Conservation (phyloP, 2,329 filamentous ascomycete genomes). For the Ramichloridium luteum region DNA sequence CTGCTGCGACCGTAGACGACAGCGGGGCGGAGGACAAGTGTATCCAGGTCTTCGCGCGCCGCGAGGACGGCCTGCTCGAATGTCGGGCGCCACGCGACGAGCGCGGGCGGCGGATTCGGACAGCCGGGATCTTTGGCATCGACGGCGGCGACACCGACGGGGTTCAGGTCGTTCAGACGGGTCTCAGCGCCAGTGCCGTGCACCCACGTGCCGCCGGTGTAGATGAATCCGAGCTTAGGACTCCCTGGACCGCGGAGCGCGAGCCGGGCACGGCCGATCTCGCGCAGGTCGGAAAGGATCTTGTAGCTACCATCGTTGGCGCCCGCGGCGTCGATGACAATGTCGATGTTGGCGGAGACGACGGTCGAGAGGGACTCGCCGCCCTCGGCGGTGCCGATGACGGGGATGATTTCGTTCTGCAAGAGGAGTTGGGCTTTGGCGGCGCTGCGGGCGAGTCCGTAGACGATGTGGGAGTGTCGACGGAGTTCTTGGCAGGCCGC, state of each 20-base stretch:
- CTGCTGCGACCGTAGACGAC: conserved; percentile 1
- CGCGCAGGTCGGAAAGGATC: conserved; percentile 1
- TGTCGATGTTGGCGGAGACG: conserved; percentile 3
- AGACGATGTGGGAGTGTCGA: conserved; percentile 3
- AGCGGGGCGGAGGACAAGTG: neutral
- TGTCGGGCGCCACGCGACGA: conserved; percentile 1
- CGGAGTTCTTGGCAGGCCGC: conserved; percentile 1
- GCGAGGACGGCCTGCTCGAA: conserved; percentile 1
- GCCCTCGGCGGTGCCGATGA: conserved; percentile 1
- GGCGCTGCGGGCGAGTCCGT: conserved; percentile 3
- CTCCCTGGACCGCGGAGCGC: neutral
- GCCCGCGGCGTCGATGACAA: conserved; percentile 3
- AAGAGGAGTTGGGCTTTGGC: conserved; percentile 2
- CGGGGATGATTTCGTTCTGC: conserved; percentile 1
- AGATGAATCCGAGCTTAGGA: conserved; percentile 4
- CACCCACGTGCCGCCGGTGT: conserved; percentile 2
- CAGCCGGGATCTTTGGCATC: neutral
- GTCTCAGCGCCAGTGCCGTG: neutral
- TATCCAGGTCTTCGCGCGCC: neutral
- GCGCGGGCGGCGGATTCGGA: neutral
- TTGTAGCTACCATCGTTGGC: conserved; percentile 2
- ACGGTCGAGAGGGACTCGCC: neutral
- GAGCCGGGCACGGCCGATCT: conserved; percentile 1
- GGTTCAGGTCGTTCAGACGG: conserved; percentile 2
- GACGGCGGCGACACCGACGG: too few relatives aligned